Evolutionary conservation across 805 yeast genomes (phyloP).

Genomic region (Saccharomycopsis fodiens): DNA sequence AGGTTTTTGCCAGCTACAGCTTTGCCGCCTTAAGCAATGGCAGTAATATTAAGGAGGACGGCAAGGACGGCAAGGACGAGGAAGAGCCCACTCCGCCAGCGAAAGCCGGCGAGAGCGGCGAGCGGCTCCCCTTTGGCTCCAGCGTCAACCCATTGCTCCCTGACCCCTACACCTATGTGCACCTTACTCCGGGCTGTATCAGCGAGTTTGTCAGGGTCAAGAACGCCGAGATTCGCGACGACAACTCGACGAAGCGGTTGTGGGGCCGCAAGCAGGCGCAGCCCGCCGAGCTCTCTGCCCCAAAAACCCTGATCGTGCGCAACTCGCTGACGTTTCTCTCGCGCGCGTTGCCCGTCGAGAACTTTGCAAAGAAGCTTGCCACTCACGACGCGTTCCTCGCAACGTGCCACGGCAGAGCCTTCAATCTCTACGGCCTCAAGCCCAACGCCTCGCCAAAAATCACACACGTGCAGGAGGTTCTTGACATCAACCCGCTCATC

Average conservation of each 20-base stretch:
- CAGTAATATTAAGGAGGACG: not conserved
- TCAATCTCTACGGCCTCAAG: constrained; percentile 29
- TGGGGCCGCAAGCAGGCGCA: not conserved
- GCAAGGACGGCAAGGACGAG: not conserved
- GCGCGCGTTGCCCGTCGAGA: constrained; percentile 28
- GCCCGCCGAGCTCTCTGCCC: constrained; percentile 23
- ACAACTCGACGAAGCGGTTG: not conserved
- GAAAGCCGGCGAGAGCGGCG: constrained; percentile 27
- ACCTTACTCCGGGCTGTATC: constrained; percentile 48
- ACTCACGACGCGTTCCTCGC: constrained; percentile 30
- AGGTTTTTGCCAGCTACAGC: constrained; percentile 17
- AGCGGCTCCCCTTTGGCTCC: constrained; percentile 40
- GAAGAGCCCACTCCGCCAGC: constrained; percentile 21
- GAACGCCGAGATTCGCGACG: not conserved
- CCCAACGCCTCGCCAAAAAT: constrained; percentile 29
- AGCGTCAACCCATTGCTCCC: constrained; percentile 43
- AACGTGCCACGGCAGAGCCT: constrained; percentile 41
- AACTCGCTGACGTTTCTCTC: constrained; percentile 30
- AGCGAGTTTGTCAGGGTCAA: constrained; percentile 8
- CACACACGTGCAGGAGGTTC: constrained; percentile 32
- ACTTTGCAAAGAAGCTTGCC: constrained; percentile 25
- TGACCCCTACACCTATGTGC: constrained; percentile 46
- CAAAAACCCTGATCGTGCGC: constrained; percentile 27
- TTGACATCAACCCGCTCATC: constrained; percentile 37
- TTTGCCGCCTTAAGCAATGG: constrained; percentile 10